Conservation (phyloP, 2,329 filamentous ascomycete species). For the Epichloe uncinata region DNA sequence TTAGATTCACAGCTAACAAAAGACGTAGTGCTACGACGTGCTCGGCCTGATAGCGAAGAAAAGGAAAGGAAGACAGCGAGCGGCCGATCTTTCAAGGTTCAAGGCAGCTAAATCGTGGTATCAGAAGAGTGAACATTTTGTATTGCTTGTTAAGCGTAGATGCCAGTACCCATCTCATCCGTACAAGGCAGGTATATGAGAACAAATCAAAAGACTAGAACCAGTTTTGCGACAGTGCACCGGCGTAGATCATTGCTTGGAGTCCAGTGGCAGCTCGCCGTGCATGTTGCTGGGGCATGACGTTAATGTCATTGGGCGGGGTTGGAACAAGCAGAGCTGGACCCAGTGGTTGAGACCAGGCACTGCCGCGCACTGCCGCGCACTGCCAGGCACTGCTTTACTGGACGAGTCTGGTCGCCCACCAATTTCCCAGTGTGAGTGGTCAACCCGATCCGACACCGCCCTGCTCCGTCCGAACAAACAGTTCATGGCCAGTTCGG, state of each 20-base stretch:
- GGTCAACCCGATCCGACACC: not conserved
- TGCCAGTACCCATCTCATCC: not conserved
- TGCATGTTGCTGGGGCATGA: no score
- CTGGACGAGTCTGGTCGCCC: no score
- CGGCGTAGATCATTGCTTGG: no score
- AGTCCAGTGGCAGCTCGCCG: no score
- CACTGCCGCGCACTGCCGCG: no score
- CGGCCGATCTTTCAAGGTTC: slow-evolving; percentile 72
- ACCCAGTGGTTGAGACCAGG: no score
- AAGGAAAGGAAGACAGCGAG: slow-evolving; percentile 97
- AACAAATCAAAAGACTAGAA: not conserved
- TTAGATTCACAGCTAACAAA: slow-evolving; percentile 14
- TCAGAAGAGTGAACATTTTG: not conserved
- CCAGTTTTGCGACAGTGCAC: no score
- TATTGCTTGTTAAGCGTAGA: not conserved
- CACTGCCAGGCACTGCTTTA: no score
- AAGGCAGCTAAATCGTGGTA: slow-evolving; percentile 19
- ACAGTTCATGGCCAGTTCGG: slow-evolving; percentile 8
- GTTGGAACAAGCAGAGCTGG: no score
- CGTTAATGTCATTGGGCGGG: no score
- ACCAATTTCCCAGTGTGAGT: no score
- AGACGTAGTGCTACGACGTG: slow-evolving; percentile 73
- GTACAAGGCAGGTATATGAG: not conserved
- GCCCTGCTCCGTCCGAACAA: not conserved
- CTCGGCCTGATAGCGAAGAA: slow-evolving; percentile 88